These are phyloP conservation scores for Agaricus blazei DNA, from an alignment of 768 basidiomycete genomes.

Conservation along the genomic window DNA sequence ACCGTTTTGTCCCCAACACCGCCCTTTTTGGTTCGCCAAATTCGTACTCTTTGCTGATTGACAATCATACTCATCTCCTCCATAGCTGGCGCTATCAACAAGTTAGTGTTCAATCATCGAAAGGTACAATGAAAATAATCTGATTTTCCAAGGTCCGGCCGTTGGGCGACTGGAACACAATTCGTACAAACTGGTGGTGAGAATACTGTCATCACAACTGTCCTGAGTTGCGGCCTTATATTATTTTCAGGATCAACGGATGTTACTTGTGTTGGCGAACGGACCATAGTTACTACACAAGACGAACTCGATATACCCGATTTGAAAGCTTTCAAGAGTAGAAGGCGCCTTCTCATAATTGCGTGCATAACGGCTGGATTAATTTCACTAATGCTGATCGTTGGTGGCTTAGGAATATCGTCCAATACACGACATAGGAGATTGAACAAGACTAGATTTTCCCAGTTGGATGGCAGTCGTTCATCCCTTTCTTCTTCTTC, in stretches of 20 bases:
- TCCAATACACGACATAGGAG: slow-evolving; percentile 11
- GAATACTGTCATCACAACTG: background rate
- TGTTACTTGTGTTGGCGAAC: slow-evolving; percentile 23
- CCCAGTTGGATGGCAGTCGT: too few species aligned
- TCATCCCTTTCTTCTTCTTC: too few species aligned
- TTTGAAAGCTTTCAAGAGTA: background rate
- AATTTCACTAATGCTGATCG: slow-evolving; percentile 22
- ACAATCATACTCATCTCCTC: background rate
- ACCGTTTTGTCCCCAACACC: slow-evolving; percentile 30
- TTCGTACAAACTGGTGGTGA: slow-evolving; percentile 25
- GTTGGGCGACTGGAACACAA: slow-evolving; percentile 29
- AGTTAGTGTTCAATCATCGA: slow-evolving; percentile 27
- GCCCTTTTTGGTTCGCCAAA: slow-evolving; percentile 33
- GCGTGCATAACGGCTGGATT: slow-evolving; percentile 27
- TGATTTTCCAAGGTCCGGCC: slow-evolving; percentile 27
- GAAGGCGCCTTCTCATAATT: slow-evolving; percentile 18
- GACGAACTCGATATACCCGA: slow-evolving; percentile 11
- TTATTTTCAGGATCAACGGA: slow-evolving; percentile 21
- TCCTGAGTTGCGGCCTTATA: background rate
- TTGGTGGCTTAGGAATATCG: slow-evolving; percentile 16
- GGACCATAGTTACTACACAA: slow-evolving; percentile 19
- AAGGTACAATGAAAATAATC: background rate
- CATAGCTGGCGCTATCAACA: slow-evolving; percentile 34
- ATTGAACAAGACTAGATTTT: too few species aligned
- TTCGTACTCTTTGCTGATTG: background rate